Conservation (phyloP, 306 rosid species). For the cucumber (Cucumis sativus) region DNA sequence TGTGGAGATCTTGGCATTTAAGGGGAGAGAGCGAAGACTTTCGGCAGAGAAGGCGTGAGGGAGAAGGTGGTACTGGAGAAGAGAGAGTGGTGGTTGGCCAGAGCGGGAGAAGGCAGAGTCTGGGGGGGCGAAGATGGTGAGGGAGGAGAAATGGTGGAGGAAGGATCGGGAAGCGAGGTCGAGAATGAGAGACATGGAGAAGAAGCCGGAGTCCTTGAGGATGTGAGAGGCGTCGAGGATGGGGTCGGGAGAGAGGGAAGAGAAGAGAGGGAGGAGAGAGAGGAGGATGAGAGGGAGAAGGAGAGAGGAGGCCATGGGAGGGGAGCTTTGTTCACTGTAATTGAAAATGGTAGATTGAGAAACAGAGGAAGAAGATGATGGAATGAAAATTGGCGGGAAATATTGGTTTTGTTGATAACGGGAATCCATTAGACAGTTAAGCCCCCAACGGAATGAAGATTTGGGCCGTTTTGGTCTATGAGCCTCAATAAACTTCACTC, state of each 20-base stretch:
- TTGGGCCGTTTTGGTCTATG: too few species aligned
- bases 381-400: background rate
- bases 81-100: conserved; percentile 23
- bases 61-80: conserved; percentile 47
- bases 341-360: background rate
- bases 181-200: conserved; percentile 39
- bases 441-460: conserved; percentile 10
- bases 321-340: background rate
- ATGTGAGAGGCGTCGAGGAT: conserved; percentile 40
- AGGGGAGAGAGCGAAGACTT: conserved; percentile 39
- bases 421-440: background rate
- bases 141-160: conserved; percentile 8
- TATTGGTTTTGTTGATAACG: background rate
- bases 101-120: conserved; percentile 21
- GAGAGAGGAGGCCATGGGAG: conserved; percentile 27
- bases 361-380: background rate
- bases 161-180: conserved; percentile 36
- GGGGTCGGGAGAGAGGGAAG: conserved; percentile 18
- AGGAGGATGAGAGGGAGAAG: conserved; percentile 12
- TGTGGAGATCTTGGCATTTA: conserved; percentile 42
- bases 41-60: conserved; percentile 31
- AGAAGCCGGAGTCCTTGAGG: conserved; percentile 39
- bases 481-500: too few species aligned
- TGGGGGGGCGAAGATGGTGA: conserved; percentile 40
- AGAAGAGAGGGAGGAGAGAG: conserved; percentile 13